Evolutionary conservation across 2,329 filamentous ascomycete species (phyloP).

Genomic region (Pochonia chlamydosporia): DNA sequence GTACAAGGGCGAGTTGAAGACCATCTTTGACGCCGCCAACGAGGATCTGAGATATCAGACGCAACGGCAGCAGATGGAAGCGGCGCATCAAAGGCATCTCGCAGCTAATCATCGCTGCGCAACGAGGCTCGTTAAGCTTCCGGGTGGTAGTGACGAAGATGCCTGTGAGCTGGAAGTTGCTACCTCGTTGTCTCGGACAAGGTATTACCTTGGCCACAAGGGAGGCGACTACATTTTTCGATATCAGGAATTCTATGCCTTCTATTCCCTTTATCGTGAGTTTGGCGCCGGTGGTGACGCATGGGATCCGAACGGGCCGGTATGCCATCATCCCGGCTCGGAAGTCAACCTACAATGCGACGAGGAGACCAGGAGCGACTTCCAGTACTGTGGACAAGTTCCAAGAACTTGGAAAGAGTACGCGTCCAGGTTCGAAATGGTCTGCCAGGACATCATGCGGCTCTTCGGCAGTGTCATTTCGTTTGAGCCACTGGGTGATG

Average conservation of each 20-base stretch:
- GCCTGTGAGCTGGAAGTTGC: neutral
- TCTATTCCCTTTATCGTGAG: no score
- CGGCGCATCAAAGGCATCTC: neutral
- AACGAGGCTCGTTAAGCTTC: no score
- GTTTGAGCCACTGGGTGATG: conserved; percentile 3
- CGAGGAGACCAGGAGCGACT: neutral
- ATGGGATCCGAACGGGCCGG: neutral
- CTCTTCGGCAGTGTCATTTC: conserved; percentile 13
- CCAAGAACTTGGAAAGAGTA: conserved; percentile 15
- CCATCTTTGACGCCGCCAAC: neutral
- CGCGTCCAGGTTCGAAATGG: conserved; percentile 9
- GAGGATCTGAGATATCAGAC: neutral
- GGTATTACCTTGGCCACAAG: conserved; percentile 18
- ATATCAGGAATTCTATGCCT: no score
- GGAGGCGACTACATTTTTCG: conserved; percentile 22
- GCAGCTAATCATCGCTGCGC: no score
- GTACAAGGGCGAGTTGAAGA: neutral
- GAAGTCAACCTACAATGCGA: neutral
- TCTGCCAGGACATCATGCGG: conserved; percentile 10
- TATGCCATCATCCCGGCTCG: neutral
- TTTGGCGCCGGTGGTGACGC: neutral
- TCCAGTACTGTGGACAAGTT: conserved; percentile 16
- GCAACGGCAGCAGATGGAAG: neutral
- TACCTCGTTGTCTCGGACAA: conserved; percentile 1
- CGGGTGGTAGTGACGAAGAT: neutral